A percentile compares a stretch with the other conserved stretches of the same genome.
Evolutionary conservation across 164 flowering plant genomes (phyloP).

Genomic region (Berberis thunbergii): DNA sequence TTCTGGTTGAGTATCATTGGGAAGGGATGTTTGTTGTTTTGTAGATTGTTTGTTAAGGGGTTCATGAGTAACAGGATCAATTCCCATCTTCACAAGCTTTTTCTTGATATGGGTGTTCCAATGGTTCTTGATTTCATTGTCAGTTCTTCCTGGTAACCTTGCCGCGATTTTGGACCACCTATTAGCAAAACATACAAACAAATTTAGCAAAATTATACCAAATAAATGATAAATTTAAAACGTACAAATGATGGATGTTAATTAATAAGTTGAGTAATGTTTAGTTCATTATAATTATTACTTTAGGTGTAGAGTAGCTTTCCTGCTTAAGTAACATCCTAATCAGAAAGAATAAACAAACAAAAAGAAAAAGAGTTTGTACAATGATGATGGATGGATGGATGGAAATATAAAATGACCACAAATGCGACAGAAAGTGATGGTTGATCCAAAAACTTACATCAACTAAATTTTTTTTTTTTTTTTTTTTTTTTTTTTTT

Average conservation of each 20-base stretch:
- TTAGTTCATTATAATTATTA: not conserved
- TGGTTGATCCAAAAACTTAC: too few relatives aligned
- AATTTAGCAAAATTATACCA: not conserved
- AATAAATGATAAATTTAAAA: not conserved
- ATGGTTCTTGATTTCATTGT: conserved; percentile 84
- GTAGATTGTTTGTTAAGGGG: conserved; percentile 39
- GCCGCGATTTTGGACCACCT: conserved; percentile 92
- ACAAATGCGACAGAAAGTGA: too few relatives aligned
- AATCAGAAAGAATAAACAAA: not conserved
- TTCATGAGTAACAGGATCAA: conserved; percentile 81
- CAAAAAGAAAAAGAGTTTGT: not conserved
- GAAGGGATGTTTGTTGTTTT: conserved; percentile 6
- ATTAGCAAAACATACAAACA: not conserved
- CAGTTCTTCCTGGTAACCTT: conserved; percentile 77
- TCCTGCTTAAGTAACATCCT: not conserved
- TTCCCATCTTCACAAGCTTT: conserved; percentile 76
- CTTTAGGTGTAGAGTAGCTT: not conserved
- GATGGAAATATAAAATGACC: too few relatives aligned
- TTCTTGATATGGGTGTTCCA: conserved; percentile 95
- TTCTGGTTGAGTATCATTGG: conserved; percentile 6
- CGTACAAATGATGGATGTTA: not conserved
- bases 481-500: too few relatives aligned
- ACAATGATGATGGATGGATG: not conserved
- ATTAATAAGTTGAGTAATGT: not conserved
- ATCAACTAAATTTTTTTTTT: too few relatives aligned